Conservation (phyloP, 2,329 filamentous ascomycete species). For the Aspergillus alliaceus region DNA sequence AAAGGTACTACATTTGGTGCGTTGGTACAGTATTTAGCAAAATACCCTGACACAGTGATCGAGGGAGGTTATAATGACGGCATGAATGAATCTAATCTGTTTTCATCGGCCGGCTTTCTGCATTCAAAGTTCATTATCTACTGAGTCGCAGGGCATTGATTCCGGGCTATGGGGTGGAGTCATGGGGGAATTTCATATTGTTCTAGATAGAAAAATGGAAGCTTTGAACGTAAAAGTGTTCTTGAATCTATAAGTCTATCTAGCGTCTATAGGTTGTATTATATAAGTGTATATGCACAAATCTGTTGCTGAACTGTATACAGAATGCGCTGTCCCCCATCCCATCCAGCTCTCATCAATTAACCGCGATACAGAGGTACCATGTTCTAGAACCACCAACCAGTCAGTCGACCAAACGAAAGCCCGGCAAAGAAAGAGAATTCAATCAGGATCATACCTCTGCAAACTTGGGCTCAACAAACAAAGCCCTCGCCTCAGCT, state of each 20-base stretch:
- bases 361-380: constrained; percentile 27
- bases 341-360: neutral
- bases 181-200: constrained; percentile 9
- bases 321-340: too few species aligned
- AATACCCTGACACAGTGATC: constrained; percentile 9
- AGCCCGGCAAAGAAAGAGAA: neutral
- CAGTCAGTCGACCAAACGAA: neutral
- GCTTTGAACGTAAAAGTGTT: neutral
- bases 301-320: neutral
- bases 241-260: neutral
- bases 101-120: constrained; percentile 12
- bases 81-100: constrained; percentile 16
- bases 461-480: constrained; percentile 40
- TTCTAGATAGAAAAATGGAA: constrained; percentile 24
- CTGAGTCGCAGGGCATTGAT: constrained; percentile 5
- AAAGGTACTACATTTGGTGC: constrained; percentile 1
- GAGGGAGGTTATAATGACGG: constrained; percentile 14
- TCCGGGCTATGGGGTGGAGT: constrained; percentile 17
- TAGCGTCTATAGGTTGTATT: constrained; percentile 3
- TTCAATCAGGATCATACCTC: constrained; percentile 18
- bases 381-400: constrained; percentile 28
- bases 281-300: neutral
- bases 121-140: constrained; percentile 12
- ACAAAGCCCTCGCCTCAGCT: constrained; percentile 38
- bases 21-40: constrained; percentile 12